A percentile compares a stretch with the other conserved stretches of the same genome.
Evolutionary conservation across 2,329 filamentous ascomycete species (phyloP).

Genomic region (Thelonectria discophora): DNA sequence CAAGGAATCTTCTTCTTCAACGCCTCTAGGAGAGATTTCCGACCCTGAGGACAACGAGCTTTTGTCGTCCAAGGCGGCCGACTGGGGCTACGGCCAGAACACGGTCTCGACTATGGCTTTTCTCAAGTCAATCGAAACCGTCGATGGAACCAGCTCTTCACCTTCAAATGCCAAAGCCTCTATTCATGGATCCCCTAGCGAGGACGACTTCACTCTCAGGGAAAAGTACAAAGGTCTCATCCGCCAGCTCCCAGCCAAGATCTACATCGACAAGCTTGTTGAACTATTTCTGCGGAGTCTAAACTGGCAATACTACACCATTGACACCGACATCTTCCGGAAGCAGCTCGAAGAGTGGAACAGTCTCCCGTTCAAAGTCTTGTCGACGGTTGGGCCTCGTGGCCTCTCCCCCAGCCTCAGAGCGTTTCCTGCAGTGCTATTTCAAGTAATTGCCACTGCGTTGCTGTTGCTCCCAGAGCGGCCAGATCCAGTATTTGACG

Average conservation of each 20-base stretch:
- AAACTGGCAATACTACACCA: constrained; percentile 66
- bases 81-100: constrained; percentile 64
- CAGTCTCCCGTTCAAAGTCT: constrained; percentile 59
- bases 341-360: constrained; percentile 64
- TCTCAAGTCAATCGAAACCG: constrained; percentile 62
- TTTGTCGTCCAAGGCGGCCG: constrained; percentile 54
- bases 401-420: constrained; percentile 61
- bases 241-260: constrained; percentile 64
- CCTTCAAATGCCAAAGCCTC: neutral
- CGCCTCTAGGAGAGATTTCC: constrained; percentile 1
- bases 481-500: constrained; percentile 59
- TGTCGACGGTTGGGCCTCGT: constrained; percentile 60
- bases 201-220: constrained; percentile 51
- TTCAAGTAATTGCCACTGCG: constrained; percentile 65
- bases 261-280: constrained; percentile 63
- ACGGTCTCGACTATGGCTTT: constrained; percentile 63
- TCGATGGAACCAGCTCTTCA: constrained; percentile 41
- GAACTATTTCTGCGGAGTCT: constrained; percentile 65
- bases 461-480: constrained; percentile 61
- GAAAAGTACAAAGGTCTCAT: constrained; percentile 68
- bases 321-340: constrained; percentile 63
- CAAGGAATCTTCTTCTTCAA: constrained; percentile 12
- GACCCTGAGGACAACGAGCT: constrained; percentile 38
- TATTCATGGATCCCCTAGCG: constrained; percentile 27
- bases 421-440: constrained; percentile 67